Percentiles rank a stretch among this genome's conserved stretches.
Conservation (phyloP, 345 rosid genomes). For the Hypericum androsaemum region DNA sequence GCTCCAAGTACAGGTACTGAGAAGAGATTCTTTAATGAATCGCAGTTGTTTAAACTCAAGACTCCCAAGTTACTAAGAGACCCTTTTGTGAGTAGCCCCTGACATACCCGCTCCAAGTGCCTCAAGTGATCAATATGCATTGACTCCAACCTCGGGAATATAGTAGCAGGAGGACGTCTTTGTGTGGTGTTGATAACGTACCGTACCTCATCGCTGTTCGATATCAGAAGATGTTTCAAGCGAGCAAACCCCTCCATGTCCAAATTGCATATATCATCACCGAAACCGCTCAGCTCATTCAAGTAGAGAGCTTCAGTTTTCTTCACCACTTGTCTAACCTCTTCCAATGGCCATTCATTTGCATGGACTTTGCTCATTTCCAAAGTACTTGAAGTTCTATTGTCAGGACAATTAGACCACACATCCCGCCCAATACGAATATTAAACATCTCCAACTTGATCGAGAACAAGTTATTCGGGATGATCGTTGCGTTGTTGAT, state of each 20-base stretch:
- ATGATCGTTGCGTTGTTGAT: constrained; percentile 5
- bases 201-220: constrained; percentile 1
- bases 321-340: background rate
- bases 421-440: constrained; percentile 15
- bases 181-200: background rate
- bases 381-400: background rate
- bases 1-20: constrained; percentile 5
- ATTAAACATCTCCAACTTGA: constrained; percentile 1
- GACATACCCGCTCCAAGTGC: constrained; percentile 11
- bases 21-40: constrained; percentile 13
- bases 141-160: constrained; percentile 9
- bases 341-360: background rate
- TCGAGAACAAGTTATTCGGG: constrained; percentile 1
- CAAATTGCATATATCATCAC: constrained; percentile 5
- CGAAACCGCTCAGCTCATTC: constrained; percentile 1
- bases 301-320: constrained; percentile 5
- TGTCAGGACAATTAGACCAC: background rate
- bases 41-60: constrained; percentile 8
- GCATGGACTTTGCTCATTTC: constrained; percentile 1
- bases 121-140: constrained; percentile 7
- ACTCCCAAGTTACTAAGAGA: constrained; percentile 13
- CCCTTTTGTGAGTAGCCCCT: background rate
- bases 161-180: background rate
- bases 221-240: constrained; percentile 12
- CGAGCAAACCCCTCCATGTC: constrained; percentile 10